Conservation (phyloP, 305 asterid genomes). For the Withania somnifera region DNA sequence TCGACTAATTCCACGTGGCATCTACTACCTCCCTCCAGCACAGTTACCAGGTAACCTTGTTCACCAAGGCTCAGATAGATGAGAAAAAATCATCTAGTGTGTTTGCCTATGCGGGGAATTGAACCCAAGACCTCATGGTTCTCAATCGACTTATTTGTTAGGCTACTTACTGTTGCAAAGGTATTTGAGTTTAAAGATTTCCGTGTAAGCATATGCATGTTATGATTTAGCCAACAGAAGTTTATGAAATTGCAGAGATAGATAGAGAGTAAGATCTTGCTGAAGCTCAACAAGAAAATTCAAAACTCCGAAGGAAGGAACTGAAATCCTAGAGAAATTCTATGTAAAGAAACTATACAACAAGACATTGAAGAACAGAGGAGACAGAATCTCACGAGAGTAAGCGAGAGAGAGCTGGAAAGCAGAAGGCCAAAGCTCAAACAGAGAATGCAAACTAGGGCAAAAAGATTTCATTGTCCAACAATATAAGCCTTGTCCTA, state of each 20-base stretch:
- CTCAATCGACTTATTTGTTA: not conserved
- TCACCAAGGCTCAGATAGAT: not conserved
- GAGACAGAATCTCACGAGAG: not conserved
- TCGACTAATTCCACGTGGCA: not conserved
- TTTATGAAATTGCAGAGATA: not conserved
- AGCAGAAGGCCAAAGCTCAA: not conserved
- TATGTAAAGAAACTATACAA: not conserved
- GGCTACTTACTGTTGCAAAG: not conserved
- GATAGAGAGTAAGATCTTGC: not conserved
- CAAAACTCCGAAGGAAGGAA: not conserved
- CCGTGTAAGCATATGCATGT: not conserved
- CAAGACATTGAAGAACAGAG: not conserved
- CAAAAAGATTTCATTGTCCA: not conserved
- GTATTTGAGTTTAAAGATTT: not conserved
- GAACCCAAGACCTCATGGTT: not conserved
- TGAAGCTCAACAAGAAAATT: not conserved
- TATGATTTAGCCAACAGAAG: not conserved
- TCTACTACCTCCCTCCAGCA: not conserved
- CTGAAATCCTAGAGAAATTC: not conserved
- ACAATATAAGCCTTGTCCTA: not conserved
- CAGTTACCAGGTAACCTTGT: not conserved
- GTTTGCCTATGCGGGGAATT: not conserved
- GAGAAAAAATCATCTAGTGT: not conserved
- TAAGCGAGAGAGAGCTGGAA: not conserved
- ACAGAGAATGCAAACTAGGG: not conserved